Conservation (phyloP, 2,329 filamentous ascomycete genomes). For the Xylariaceae sp. region DNA sequence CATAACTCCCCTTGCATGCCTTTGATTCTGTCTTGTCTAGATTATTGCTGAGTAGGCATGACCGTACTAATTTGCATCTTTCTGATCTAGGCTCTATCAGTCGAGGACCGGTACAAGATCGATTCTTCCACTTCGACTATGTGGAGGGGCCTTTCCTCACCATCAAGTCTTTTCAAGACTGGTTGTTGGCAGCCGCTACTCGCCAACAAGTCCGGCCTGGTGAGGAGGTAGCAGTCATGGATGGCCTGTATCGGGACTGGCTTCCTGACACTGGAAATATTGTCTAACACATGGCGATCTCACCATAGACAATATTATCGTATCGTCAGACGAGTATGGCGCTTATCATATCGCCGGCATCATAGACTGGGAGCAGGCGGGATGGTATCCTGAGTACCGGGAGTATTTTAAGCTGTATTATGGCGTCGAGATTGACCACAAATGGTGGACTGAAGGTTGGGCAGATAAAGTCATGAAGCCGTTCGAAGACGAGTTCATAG, state of each 20-base stretch:
- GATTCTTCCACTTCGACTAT: conserved; percentile 18
- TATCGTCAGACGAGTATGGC: conserved; percentile 10
- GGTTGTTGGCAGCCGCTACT: conserved; percentile 14
- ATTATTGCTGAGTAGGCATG: conserved; percentile 9
- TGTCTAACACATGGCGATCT: conserved; percentile 18
- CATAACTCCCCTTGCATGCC: conserved; percentile 5
- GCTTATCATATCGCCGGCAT: conserved; percentile 12
- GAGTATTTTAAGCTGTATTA: too few species aligned
- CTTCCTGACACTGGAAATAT: conserved; percentile 18
- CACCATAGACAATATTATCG: conserved; percentile 10
- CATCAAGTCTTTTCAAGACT: conserved; percentile 20
- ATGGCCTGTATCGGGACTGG: conserved; percentile 16
- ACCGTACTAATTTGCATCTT: conserved; percentile 4
- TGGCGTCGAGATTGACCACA: conserved; percentile 3
- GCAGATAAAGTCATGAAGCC: conserved; percentile 12
- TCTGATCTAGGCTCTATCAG: conserved; percentile 13
- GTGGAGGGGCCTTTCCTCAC: conserved; percentile 17
- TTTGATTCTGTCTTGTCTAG: conserved; percentile 7
- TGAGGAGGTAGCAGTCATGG: conserved; percentile 10
- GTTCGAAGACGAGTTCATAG: conserved; percentile 10
- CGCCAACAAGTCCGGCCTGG: conserved; percentile 17
- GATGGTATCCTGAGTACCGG: too few species aligned
- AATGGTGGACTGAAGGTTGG: conserved; percentile 8
- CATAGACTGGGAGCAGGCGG: too few species aligned
- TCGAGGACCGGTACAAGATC: conserved; percentile 16